phyloP scores from a whole-genome alignment of 2,329 filamentous ascomycete genomes.

The Apiospora kogelbergensis region DNA sequence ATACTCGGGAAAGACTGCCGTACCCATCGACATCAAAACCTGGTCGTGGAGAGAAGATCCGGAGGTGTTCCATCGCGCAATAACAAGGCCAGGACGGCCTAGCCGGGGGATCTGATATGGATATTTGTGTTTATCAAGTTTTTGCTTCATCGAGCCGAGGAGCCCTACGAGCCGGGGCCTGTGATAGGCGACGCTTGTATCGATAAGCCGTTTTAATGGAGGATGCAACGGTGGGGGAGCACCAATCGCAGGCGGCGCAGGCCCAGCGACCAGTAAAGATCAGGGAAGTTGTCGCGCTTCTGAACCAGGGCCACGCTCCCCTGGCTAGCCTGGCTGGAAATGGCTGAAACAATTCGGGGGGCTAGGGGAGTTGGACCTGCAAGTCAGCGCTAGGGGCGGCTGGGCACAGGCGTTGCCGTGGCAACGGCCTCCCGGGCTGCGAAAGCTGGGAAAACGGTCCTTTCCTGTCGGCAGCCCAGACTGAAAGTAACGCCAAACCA shows the following conservation, averaged over 20 bases:
- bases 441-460: neutral
- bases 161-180: neutral
- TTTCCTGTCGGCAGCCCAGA: neutral
- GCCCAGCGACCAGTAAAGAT: neutral
- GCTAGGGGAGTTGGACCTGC: neutral
- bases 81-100: neutral
- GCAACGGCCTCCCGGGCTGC: neutral
- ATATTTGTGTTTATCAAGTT: neutral
- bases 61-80: neutral
- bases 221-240: slow-evolving; percentile 2
- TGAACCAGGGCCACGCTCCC: neutral
- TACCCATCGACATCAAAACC: neutral
- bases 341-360: neutral
- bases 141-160: neutral
- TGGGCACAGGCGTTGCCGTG: neutral
- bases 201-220: neutral
- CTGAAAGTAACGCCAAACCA: neutral
- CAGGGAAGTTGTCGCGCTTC: neutral
- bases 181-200: neutral
- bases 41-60: slow-evolving; percentile 6
- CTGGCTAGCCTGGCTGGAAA: neutral
- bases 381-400: neutral
- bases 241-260: neutral
- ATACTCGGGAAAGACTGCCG: neutral
- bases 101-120: neutral